Evolutionary conservation across 1,139 yeast species (phyloP).

Genomic region (Diutina ranongensis): DNA sequence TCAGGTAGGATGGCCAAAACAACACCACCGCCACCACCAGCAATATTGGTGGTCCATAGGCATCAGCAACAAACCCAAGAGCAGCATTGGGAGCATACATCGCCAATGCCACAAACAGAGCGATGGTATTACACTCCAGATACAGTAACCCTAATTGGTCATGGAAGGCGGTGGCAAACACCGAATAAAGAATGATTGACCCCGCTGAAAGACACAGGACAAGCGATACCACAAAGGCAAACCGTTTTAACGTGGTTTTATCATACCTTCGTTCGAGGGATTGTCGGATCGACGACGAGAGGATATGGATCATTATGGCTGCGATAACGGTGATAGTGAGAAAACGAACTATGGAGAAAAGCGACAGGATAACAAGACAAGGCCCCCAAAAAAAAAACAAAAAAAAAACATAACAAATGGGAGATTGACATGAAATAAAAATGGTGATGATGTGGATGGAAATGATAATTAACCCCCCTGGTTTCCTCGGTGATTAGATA

Average conservation of each 20-base stretch:
- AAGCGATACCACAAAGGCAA: constrained; percentile 29
- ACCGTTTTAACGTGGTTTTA: constrained; percentile 14
- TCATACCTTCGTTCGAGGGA: not conserved
- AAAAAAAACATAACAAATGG: no score
- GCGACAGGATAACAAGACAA: no score
- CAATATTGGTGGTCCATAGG: constrained; percentile 70
- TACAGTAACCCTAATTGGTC: constrained; percentile 47
- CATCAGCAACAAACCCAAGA: constrained; percentile 74
- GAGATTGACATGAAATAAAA: no score
- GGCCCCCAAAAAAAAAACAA: no score
- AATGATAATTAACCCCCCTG: no score
- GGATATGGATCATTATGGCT: not conserved
- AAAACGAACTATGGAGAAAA: no score
- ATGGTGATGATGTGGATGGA: no score
- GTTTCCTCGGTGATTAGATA: no score
- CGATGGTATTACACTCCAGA: constrained; percentile 64
- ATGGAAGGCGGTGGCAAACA: constrained; percentile 66
- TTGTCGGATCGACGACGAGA: not conserved
- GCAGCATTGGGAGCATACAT: constrained; percentile 79
- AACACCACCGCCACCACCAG: constrained; percentile 51
- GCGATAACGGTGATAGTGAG: no score
- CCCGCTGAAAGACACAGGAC: constrained; percentile 67
- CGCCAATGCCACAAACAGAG: constrained; percentile 68
- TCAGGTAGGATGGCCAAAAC: constrained; percentile 63
- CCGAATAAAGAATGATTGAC: constrained; percentile 67